Conservation (phyloP, 108 stramenopile genomes). For the Epithemia pelagica region DNA sequence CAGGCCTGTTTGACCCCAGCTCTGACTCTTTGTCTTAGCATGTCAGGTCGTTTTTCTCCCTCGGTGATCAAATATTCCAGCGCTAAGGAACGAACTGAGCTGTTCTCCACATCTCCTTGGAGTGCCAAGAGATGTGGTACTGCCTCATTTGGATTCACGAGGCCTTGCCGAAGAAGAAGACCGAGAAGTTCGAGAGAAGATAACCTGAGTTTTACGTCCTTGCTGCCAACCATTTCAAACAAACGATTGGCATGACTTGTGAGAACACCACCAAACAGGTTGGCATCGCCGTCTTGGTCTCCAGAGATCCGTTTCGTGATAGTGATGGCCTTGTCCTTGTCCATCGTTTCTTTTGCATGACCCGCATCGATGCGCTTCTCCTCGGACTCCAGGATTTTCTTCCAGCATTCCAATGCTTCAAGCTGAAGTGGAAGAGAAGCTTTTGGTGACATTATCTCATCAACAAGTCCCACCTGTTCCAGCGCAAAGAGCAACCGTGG, state of each 20-base stretch:
- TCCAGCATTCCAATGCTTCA: slow-evolving; percentile 66
- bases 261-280: slow-evolving; percentile 71
- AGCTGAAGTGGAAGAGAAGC: slow-evolving; percentile 49
- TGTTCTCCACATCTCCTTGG: slow-evolving; percentile 78
- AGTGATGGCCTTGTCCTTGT: slow-evolving; percentile 52
- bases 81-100: slow-evolving; percentile 58
- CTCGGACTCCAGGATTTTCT: slow-evolving; percentile 65
- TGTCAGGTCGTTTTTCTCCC: slow-evolving; percentile 83
- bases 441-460: slow-evolving; percentile 38
- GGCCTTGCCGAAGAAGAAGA: slow-evolving; percentile 83
- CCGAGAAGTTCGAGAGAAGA: slow-evolving; percentile 70
- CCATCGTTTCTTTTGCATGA: slow-evolving; percentile 69
- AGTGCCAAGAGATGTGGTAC: slow-evolving; percentile 77
- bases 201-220: slow-evolving; percentile 47
- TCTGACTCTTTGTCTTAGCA: slow-evolving; percentile 70
- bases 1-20: slow-evolving; percentile 71
- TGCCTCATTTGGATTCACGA: slow-evolving; percentile 83
- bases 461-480: slow-evolving; percentile 62
- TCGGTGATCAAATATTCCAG: slow-evolving; percentile 64
- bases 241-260: slow-evolving; percentile 65
- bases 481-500: slow-evolving; percentile 69
- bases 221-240: slow-evolving; percentile 57
- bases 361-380: slow-evolving; percentile 79
- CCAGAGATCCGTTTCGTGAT: slow-evolving; percentile 74
- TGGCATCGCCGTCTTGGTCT: slow-evolving; percentile 84